Evolutionary conservation across 768 basidiomycete species (phyloP).

Genomic region (Pluteus cervinus): DNA sequence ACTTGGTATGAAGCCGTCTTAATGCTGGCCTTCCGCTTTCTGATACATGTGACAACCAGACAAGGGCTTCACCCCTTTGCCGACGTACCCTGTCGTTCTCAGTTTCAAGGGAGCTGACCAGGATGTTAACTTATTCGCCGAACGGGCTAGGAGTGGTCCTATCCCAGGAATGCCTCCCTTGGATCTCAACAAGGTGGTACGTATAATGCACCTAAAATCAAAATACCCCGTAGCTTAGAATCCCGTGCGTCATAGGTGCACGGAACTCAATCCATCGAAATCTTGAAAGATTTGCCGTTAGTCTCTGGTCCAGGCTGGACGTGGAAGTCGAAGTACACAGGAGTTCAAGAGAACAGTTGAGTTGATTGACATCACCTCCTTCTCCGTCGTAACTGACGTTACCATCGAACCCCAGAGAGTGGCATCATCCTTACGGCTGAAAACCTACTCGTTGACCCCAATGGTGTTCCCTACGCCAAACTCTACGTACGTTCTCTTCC

Average conservation of each 20-base stretch:
- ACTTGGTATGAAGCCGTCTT: slow-evolving; percentile 34
- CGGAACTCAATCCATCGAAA: slow-evolving; percentile 72
- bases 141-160: slow-evolving; percentile 34
- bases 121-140: slow-evolving; percentile 67
- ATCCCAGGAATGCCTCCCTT: slow-evolving; percentile 67
- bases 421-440: slow-evolving; percentile 71
- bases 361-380: slow-evolving; percentile 22
- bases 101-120: slow-evolving; percentile 60
- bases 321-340: slow-evolving; percentile 57
- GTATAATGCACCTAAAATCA: slow-evolving; percentile 14
- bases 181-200: slow-evolving; percentile 64
- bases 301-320: slow-evolving; percentile 80
- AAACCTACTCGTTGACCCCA: slow-evolving; percentile 53
- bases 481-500: slow-evolving; percentile 42
- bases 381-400: background rate
- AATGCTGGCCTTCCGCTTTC: too few species aligned
- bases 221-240: background rate
- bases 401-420: slow-evolving; percentile 40
- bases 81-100: slow-evolving; percentile 82
- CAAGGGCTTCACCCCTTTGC: slow-evolving; percentile 67
- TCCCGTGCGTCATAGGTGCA: slow-evolving; percentile 49
- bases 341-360: slow-evolving; percentile 84
- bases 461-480: slow-evolving; percentile 53
- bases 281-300: slow-evolving; percentile 70
- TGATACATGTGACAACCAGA: too few species aligned